Conservation (phyloP, 805 yeast species). For the Zygoascus flipseniorum region DNA sequence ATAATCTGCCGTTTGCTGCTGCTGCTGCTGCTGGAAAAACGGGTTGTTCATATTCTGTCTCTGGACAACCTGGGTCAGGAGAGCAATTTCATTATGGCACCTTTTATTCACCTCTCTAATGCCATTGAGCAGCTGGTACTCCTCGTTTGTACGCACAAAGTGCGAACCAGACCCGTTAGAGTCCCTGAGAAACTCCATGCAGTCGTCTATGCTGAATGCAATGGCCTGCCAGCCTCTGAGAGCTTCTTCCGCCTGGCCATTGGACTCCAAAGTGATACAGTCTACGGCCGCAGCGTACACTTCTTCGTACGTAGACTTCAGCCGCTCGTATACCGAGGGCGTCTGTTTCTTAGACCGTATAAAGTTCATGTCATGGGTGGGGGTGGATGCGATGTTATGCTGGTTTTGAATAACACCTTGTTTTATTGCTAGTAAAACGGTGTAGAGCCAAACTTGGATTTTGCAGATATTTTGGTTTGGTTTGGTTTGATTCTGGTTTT, state of each 20-base stretch:
- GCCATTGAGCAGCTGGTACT: conserved; percentile 1
- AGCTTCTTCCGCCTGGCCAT: not conserved
- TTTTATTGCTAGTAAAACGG: not conserved
- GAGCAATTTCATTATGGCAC: not conserved
- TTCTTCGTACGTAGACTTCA: not conserved
- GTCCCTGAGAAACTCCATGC: conserved; percentile 1
- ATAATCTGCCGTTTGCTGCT: not conserved
- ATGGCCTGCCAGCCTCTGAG: not conserved
- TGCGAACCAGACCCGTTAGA: not conserved
- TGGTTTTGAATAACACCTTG: not conserved
- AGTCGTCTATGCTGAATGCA: not conserved
- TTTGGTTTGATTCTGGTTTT: not conserved
- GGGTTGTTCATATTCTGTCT: not conserved
- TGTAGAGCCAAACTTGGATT: not conserved
- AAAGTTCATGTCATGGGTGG: conserved; percentile 2
- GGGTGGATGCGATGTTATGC: not conserved
- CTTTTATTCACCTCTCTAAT: not conserved
- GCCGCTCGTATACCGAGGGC: not conserved
- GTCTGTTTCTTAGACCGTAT: not conserved
- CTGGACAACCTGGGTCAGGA: not conserved
- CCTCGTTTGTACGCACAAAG: conserved; percentile 1
- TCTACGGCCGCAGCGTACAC: not conserved
- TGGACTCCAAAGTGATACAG: not conserved
- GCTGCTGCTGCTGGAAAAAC: not conserved
- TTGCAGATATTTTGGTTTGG: not conserved